These are phyloP conservation scores for Elaeis oleifera DNA, from an alignment of 202 grass and related monocot genomes.

Conservation along the genomic window DNA sequence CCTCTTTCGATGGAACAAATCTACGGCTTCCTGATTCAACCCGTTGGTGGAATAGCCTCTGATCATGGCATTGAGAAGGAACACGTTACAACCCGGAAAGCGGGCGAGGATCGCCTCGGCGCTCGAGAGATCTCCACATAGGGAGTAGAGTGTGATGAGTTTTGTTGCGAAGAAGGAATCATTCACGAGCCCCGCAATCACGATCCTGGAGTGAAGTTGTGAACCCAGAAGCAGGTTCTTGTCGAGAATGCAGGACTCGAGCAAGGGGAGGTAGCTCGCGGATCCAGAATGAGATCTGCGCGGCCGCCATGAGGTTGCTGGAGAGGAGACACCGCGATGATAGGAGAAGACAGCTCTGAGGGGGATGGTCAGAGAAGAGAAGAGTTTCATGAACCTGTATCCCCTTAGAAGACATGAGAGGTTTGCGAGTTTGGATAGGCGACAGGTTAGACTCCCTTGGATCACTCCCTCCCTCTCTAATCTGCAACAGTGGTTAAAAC, in stretches of 20 bases:
- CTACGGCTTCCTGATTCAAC: constrained; percentile 12
- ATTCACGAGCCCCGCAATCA: constrained; percentile 3
- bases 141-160: constrained; percentile 21
- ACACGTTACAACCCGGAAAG: constrained; percentile 2
- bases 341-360: not conserved
- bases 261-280: not conserved
- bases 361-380: not conserved
- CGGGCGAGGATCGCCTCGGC: not conserved
- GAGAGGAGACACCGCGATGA: constrained; percentile 1
- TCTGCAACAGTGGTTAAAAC: too few species aligned
- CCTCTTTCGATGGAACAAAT: constrained; percentile 15
- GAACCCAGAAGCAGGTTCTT: not conserved
- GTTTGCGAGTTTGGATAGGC: too few species aligned
- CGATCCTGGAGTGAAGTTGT: constrained; percentile 12
- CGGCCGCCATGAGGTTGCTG: not conserved
- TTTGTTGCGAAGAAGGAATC: constrained; percentile 18
- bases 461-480: too few species aligned
- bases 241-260: constrained; percentile 16
- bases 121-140: not conserved
- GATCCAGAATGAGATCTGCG: not conserved
- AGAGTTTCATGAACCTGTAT: not conserved
- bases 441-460: too few species aligned
- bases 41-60: constrained; percentile 14
- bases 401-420: too few species aligned
- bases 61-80: constrained; percentile 22